Percentiles rank a stretch among this genome's conserved stretches.
phyloP scores from a whole-genome alignment of 257 asterid species.

The Solanum dulcamara region DNA sequence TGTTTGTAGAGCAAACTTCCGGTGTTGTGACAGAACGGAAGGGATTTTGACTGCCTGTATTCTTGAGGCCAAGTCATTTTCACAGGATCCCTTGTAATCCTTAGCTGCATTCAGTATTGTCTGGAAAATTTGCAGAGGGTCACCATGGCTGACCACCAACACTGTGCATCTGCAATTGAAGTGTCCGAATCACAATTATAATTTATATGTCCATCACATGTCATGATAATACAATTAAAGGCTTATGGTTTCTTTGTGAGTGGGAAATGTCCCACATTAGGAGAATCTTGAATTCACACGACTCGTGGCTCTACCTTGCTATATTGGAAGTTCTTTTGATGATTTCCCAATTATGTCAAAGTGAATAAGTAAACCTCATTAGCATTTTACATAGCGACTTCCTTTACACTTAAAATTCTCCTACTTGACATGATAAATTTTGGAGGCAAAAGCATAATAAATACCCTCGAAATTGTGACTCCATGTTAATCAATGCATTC shows the following conservation, averaged over 20 bases:
- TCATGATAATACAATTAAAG: background rate
- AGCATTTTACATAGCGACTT: background rate
- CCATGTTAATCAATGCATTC: constrained; percentile 48
- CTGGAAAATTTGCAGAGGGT: constrained; percentile 95
- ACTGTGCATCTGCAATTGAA: constrained; percentile 46
- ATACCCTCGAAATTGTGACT: constrained; percentile 66
- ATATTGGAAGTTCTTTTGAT: background rate
- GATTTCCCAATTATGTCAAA: background rate
- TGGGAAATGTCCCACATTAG: background rate
- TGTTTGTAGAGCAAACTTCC: constrained; percentile 58
- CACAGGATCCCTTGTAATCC: constrained; percentile 11
- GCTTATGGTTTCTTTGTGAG: background rate
- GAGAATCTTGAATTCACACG: background rate
- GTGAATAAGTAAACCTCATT: background rate
- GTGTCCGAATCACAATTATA: background rate
- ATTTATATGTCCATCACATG: background rate
- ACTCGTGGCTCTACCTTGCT: background rate
- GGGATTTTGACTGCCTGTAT: constrained; percentile 40
- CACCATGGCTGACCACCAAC: constrained; percentile 88
- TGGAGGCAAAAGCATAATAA: background rate
- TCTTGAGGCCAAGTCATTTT: constrained; percentile 34
- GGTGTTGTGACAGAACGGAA: constrained; percentile 65
- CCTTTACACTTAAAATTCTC: background rate
- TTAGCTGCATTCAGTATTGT: constrained; percentile 44
- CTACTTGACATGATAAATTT: background rate